phyloP scores from a whole-genome alignment of 768 basidiomycete genomes.

The Clavaria fumosa region DNA sequence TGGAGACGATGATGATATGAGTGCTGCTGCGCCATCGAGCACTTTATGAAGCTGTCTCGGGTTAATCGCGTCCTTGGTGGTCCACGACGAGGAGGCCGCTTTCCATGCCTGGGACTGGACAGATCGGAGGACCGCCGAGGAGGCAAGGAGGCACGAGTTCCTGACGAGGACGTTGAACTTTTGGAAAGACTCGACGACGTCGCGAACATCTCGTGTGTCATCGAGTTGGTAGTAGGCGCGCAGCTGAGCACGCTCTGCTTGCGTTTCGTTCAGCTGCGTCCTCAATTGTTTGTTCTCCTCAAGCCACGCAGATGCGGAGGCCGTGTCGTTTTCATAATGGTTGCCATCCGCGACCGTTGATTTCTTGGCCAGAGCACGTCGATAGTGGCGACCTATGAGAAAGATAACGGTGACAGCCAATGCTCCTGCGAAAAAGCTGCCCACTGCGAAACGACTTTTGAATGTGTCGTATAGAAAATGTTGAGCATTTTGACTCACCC shows the following conservation, averaged over 20 bases:
- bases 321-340: not conserved
- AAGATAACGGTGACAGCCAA: not conserved
- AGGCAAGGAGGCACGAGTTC: not conserved
- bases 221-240: not conserved
- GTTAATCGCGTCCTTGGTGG: not conserved
- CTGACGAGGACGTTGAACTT: conserved; percentile 1
- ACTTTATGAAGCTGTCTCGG: conserved; percentile 1
- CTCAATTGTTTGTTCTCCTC: not conserved
- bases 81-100: too few relatives aligned
- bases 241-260: conserved; percentile 3
- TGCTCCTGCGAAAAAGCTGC: not conserved
- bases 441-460: too few relatives aligned
- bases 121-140: not conserved
- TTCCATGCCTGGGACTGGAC: not conserved
- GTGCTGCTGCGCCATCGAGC: not conserved
- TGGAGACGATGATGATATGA: not conserved
- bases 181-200: conserved; percentile 2
- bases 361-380: conserved; percentile 1
- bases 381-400: conserved; percentile 1
- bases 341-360: not conserved
- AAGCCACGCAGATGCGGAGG: not conserved
- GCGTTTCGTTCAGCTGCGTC: not conserved
- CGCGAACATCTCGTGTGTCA: conserved; percentile 2
- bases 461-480: too few relatives aligned
- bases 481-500: too few relatives aligned